Evolutionary conservation across 1,284 basidiomycete genomes (phyloP).

Genomic region (Takashimella koratensis): DNA sequence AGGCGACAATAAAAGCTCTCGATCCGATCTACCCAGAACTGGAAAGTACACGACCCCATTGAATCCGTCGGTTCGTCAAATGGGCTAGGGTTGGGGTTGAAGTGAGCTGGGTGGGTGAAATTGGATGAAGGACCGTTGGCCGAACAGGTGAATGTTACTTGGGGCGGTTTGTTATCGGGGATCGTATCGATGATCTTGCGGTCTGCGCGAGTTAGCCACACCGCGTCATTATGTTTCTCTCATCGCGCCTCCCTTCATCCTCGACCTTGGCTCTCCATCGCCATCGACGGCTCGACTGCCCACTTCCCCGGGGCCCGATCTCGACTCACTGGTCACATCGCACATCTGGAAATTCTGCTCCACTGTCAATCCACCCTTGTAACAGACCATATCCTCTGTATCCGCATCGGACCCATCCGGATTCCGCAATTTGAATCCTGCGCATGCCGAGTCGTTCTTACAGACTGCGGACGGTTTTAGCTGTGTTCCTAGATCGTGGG

Average conservation of each 20-base stretch:
- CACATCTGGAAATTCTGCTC: slow-evolving; percentile 95
- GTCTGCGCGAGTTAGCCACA: slow-evolving; percentile 52
- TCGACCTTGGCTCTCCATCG: no score
- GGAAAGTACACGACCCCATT: slow-evolving; percentile 72
- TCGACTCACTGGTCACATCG: slow-evolving; percentile 87
- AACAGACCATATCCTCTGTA: slow-evolving; percentile 80
- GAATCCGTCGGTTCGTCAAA: slow-evolving; percentile 11
- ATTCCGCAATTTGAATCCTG: slow-evolving; percentile 62
- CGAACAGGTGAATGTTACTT: slow-evolving; percentile 89
- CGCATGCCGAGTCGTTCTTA: slow-evolving; percentile 71
- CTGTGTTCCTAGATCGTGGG: no score
- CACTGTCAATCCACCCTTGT: slow-evolving; percentile 84
- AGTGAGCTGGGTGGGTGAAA: neutral
- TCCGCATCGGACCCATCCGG: slow-evolving; percentile 50
- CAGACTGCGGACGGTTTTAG: slow-evolving; percentile 60
- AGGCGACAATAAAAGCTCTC: slow-evolving; percentile 96
- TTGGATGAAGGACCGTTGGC: slow-evolving; percentile 39
- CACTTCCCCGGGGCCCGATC: no score
- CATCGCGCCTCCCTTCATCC: no score
- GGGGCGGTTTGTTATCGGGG: slow-evolving; percentile 73
- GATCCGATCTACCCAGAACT: slow-evolving; percentile 92
- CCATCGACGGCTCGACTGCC: no score
- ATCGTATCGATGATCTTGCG: slow-evolving; percentile 86
- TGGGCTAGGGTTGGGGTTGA: slow-evolving; percentile 6
- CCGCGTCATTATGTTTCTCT: no score